Evolutionary conservation across 768 basidiomycete genomes (phyloP).

Genomic region (Exsudoporus frostii): DNA sequence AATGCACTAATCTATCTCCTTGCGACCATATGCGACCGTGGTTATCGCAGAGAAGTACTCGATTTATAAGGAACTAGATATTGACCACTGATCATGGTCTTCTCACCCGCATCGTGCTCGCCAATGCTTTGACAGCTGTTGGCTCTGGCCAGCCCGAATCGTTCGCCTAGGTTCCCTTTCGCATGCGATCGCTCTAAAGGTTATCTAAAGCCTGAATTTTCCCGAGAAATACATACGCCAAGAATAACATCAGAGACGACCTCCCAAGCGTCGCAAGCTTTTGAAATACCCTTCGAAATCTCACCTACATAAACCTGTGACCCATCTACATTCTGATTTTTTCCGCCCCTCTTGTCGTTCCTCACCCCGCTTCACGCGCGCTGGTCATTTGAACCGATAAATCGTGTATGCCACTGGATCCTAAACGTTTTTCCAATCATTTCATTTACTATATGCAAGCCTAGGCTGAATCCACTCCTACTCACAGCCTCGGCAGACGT

Average conservation of each 20-base stretch:
- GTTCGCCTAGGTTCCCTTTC: constrained; percentile 3
- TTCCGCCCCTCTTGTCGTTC: background rate
- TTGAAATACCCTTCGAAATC: background rate
- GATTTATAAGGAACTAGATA: background rate
- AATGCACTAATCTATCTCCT: background rate
- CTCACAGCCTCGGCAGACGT: background rate
- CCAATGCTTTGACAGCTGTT: background rate
- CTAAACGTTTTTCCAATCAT: background rate
- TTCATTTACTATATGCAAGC: background rate
- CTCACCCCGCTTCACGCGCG: background rate
- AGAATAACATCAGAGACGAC: background rate
- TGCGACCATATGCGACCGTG: background rate
- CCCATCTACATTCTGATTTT: background rate
- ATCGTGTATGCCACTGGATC: background rate
- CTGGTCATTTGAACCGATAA: background rate
- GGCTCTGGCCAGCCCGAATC: constrained; percentile 4
- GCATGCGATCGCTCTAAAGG: constrained; percentile 11
- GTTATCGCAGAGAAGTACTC: background rate
- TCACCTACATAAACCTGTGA: background rate
- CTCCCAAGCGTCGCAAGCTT: constrained; percentile 5
- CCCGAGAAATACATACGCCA: constrained; percentile 1
- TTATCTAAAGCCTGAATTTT: constrained; percentile 8
- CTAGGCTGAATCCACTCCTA: background rate
- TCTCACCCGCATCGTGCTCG: background rate
- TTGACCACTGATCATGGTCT: background rate